Evolutionary conservation across 371 early-diverging fungal genomes (phyloP).

Genomic region (Mucor racemosus): DNA sequence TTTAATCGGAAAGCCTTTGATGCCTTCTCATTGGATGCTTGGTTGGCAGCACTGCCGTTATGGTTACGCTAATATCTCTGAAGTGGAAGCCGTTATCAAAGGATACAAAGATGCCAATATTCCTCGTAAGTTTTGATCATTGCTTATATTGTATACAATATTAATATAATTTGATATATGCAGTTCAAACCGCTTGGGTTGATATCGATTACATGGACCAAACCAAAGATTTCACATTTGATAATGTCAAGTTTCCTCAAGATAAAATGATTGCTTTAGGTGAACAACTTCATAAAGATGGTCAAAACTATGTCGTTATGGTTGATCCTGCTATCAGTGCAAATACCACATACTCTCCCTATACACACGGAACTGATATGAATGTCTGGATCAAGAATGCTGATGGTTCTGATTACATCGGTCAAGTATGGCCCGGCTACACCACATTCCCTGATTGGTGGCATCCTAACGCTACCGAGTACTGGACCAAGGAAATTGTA

Average conservation of each 20-base stretch:
- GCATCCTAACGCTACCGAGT: conserved; percentile 55
- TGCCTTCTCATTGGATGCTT: conserved; percentile 65
- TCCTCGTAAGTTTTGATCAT: conserved; percentile 61
- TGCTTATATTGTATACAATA: no score
- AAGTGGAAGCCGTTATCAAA: conserved; percentile 57
- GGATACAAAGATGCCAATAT: conserved; percentile 59
- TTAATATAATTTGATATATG: no score
- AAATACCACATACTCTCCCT: conserved; percentile 45
- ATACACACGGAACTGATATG: conserved; percentile 42
- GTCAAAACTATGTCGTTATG: conserved; percentile 47
- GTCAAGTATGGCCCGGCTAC: conserved; percentile 74
- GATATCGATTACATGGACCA: conserved; percentile 36
- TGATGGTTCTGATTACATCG: conserved; percentile 51
- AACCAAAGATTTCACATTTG: conserved; percentile 55
- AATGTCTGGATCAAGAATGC: conserved; percentile 58
- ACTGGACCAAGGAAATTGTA: conserved; percentile 51
- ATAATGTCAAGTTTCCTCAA: conserved; percentile 52
- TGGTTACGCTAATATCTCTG: conserved; percentile 65
- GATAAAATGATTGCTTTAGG: conserved; percentile 26
- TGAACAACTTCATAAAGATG: conserved; percentile 17
- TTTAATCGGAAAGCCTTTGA: conserved; percentile 68
- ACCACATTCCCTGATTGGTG: conserved; percentile 72
- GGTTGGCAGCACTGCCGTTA: conserved; percentile 81
- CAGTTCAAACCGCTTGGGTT: neutral
- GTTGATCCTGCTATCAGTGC: conserved; percentile 61